Evolutionary conservation across 495 filamentous ascomycete species (phyloP), one percentile per base, ranked within the genome.

Genomic region (Penicillium atrosanguineum): DNA sequence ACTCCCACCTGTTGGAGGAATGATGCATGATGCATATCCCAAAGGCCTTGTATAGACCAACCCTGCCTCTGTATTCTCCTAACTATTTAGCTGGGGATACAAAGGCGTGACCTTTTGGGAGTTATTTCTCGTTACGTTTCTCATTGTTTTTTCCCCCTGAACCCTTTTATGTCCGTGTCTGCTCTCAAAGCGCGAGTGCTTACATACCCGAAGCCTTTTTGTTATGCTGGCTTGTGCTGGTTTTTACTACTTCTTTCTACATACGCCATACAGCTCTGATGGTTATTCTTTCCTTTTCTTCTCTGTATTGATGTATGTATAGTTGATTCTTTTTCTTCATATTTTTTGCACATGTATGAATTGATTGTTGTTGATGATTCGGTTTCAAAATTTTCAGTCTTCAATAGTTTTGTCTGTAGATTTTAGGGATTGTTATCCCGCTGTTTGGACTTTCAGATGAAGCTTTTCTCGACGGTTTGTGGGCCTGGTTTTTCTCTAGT

Each of bases 21-120:
- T 37, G 15, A 25, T 21, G 23, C 2, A 23, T 23, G 23, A 23
- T 23, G 23, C 50, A 43, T 40, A 42, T 42, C 42, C 34, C 25
- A 21, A 46, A 20, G 37, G 25, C n/a, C 39, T 52, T 61, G 46
- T 55, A 59, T 55, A 55, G 38, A 59, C 28, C 47, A 16, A 44
- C 44, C 38, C 6, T 2, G 31, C 31, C 31, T 14, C 4, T 34
- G 31, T 34, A 12, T 15, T 12, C 9, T 14, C 9, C 12, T 1
- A 14, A 1, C 11, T 14, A 34, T 34, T 20, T 34, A 3, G 4
- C 21, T 26, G 20, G 28, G 11, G 23, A 16, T 8, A 25, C 21
- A 49, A 15, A 18, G 39, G 47, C 23, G 8, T n/a, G n/a, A 16
- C 19, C 31, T n/a, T 18, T 21, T 29, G 8, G 28, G 39, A n/a